These are phyloP conservation scores for Eurotiales sp. DNA, from an alignment of 2,329 filamentous ascomycete genomes.

Conservation along the genomic window DNA sequence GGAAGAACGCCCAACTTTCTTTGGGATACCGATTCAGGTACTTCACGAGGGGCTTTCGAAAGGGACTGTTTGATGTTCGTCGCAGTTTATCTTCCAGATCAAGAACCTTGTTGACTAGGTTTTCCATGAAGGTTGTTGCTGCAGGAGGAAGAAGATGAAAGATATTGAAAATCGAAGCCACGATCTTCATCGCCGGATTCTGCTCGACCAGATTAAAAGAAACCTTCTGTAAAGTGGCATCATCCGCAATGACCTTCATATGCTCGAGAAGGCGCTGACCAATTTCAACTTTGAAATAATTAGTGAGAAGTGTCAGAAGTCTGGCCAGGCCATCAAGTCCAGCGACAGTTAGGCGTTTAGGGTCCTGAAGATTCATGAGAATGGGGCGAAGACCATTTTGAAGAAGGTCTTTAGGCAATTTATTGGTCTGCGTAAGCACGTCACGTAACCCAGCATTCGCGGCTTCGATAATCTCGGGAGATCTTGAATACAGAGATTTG, in stretches of 20 bases:
- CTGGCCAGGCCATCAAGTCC: constrained; percentile 88
- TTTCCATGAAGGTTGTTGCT: constrained; percentile 85
- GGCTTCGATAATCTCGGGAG: constrained; percentile 85
- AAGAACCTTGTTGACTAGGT: constrained; percentile 84
- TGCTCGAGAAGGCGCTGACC: constrained; percentile 90
- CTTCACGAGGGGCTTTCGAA: constrained; percentile 82
- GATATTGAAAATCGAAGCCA: constrained; percentile 91
- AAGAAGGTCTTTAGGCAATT: constrained; percentile 89
- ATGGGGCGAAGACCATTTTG: constrained; percentile 93
- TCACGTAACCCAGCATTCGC: constrained; percentile 87
- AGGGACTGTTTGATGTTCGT: constrained; percentile 85
- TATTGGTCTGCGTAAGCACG: constrained; percentile 82
- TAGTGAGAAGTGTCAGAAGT: constrained; percentile 84
- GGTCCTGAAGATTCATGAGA: constrained; percentile 92
- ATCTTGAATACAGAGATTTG: constrained; percentile 92
- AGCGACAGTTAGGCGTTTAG: constrained; percentile 81
- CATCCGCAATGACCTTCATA: constrained; percentile 83
- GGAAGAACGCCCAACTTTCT: constrained; percentile 78
- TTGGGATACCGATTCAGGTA: constrained; percentile 91
- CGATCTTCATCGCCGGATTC: constrained; percentile 86
- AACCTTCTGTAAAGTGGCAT: constrained; percentile 74
- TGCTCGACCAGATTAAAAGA: constrained; percentile 96
- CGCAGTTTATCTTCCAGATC: constrained; percentile 81
- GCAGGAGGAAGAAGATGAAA: constrained; percentile 92
- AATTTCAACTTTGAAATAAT: constrained; percentile 99